Evolutionary conservation across 805 yeast species (phyloP).

Genomic region (Candida ipomoeae): DNA sequence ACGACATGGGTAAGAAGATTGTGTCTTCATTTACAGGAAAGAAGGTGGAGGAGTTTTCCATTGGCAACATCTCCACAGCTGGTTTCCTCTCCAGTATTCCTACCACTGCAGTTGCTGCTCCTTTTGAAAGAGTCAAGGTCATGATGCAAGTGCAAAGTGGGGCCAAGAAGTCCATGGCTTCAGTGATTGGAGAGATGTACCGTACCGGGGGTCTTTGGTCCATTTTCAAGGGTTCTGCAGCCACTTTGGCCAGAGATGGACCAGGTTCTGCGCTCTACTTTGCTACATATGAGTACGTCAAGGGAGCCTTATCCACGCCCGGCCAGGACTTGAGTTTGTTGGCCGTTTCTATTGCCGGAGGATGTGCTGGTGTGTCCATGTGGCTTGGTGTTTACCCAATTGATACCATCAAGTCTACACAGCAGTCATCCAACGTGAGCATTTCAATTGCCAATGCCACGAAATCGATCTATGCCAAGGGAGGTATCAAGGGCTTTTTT

Average conservation of each 20-base stretch:
- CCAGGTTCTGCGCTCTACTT: constrained; percentile 96
- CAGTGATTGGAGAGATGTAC: constrained; percentile 65
- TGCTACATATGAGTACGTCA: constrained; percentile 86
- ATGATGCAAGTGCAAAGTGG: constrained; percentile 75
- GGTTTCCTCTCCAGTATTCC: constrained; percentile 95
- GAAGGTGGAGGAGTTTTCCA: constrained; percentile 44
- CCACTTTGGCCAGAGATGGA: constrained; percentile 94
- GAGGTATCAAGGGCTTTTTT: constrained; percentile 89
- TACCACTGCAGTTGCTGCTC: constrained; percentile 94
- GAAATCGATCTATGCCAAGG: constrained; percentile 60
- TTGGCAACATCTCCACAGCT: constrained; percentile 77
- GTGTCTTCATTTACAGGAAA: constrained; percentile 47
- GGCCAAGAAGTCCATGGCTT: constrained; percentile 43
- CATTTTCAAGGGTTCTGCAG: constrained; percentile 84
- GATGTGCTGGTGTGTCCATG: constrained; percentile 94
- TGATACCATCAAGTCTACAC: constrained; percentile 86
- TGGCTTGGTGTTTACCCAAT: constrained; percentile 95
- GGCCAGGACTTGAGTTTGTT: constrained; percentile 59
- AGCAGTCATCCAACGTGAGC: constrained; percentile 58
- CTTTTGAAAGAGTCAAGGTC: constrained; percentile 93
- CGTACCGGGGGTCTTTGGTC: constrained; percentile 79
- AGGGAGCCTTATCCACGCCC: constrained; percentile 54
- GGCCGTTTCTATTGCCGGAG: constrained; percentile 88
- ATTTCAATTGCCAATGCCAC: constrained; percentile 64
- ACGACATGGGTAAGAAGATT: constrained; percentile 82